Conservation (phyloP, 352 stramenopile species). For the Phytophthora citrophthora region DNA sequence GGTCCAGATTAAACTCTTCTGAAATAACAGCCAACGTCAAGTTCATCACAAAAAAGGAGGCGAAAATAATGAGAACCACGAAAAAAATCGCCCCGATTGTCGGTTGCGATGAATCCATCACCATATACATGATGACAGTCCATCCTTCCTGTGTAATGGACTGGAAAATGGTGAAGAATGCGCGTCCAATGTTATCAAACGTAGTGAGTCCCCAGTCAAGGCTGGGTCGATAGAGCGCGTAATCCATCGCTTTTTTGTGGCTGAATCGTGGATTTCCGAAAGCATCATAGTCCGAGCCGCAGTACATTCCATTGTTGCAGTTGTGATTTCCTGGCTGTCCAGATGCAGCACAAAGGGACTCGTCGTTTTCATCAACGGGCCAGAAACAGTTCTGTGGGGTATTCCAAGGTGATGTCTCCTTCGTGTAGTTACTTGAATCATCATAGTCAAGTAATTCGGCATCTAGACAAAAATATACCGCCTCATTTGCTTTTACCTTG, state of each 20-base stretch:
- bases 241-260: conserved; percentile 48
- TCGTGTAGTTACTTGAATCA: conserved; percentile 49
- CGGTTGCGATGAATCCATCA: conserved; percentile 66
- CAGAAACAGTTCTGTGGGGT: conserved; percentile 90
- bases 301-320: conserved; percentile 48
- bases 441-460: conserved; percentile 55
- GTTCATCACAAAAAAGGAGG: conserved; percentile 95
- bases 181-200: conserved; percentile 93
- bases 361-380: conserved; percentile 87
- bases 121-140: conserved; percentile 93
- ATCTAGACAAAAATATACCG: conserved; percentile 46
- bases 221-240: conserved; percentile 56
- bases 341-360: conserved; percentile 66
- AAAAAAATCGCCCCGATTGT: conserved; percentile 87
- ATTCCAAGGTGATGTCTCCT: conserved; percentile 77
- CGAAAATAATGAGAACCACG: conserved; percentile 90
- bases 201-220: conserved; percentile 92
- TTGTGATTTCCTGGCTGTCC: conserved; percentile 57
- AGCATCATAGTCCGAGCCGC: conserved; percentile 73
- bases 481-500: conserved; percentile 44
- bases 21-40: conserved; percentile 93
- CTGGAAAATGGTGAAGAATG: conserved; percentile 95
- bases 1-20: conserved; percentile 88
- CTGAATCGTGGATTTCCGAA: conserved; percentile 75
- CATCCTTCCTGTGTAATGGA: conserved; percentile 94